Conservation (phyloP, 169 alveolate genomes). For the Cryptosporidium sp. region DNA sequence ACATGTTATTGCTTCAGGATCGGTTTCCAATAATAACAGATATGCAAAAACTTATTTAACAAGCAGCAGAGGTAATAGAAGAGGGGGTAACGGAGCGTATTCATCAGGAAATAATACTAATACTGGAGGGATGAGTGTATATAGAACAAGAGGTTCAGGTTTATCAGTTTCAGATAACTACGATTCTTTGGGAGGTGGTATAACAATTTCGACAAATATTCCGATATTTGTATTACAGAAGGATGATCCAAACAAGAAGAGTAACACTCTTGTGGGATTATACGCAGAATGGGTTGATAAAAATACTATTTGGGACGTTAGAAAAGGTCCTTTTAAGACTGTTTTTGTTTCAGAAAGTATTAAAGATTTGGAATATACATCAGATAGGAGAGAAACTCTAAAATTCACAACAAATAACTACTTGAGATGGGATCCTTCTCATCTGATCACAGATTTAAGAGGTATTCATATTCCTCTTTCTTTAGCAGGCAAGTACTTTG, state of each 20-base stretch:
- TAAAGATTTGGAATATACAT: neutral
- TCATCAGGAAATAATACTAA: neutral
- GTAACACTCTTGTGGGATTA: slow-evolving; percentile 52
- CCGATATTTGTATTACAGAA: slow-evolving; percentile 68
- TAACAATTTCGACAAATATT: slow-evolving; percentile 16
- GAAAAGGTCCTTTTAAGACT: slow-evolving; percentile 69
- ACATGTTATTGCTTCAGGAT: neutral
- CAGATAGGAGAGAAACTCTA: slow-evolving; percentile 37
- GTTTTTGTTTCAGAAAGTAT: slow-evolving; percentile 57
- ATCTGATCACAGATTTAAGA: slow-evolving; percentile 52
- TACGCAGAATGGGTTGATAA: slow-evolving; percentile 75
- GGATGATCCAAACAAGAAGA: slow-evolving; percentile 53
- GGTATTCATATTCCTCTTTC: slow-evolving; percentile 72
- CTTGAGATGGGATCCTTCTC: slow-evolving; percentile 71
- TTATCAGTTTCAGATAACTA: slow-evolving; percentile 12
- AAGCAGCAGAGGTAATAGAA: slow-evolving; percentile 17
- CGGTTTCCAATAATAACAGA: neutral
- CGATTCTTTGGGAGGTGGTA: slow-evolving; percentile 7
- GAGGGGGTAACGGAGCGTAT: neutral
- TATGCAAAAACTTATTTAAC: slow-evolving; percentile 69
- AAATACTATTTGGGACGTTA: slow-evolving; percentile 48
- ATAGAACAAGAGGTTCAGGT: slow-evolving; percentile 67
- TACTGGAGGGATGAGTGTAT: slow-evolving; percentile 14
- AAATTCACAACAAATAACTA: slow-evolving; percentile 60
- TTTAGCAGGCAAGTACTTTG: slow-evolving; percentile 71